A percentile compares a stretch with the other conserved stretches of the same genome.
phyloP scores from a whole-genome alignment of 2,329 filamentous ascomycete species.

The Raffaelea ambrosiae region DNA sequence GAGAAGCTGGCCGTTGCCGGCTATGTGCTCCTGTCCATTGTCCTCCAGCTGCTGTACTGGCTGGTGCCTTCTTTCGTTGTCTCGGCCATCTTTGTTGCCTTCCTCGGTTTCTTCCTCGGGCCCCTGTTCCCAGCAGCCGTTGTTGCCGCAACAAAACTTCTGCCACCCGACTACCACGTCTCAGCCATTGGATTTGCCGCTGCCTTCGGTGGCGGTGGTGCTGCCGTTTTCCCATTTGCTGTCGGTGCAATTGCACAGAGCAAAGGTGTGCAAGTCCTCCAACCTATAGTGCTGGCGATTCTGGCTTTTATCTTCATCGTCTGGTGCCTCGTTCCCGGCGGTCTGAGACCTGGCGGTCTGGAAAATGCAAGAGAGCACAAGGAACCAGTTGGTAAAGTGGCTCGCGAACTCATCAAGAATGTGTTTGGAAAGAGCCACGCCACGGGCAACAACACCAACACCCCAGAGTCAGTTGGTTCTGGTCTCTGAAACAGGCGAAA shows the following conservation, averaged over 20 bases:
- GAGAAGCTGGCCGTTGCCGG: constrained; percentile 57
- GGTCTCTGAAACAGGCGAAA: not conserved
- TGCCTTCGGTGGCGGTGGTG: constrained; percentile 67
- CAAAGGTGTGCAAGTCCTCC: constrained; percentile 46
- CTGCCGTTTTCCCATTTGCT: constrained; percentile 56
- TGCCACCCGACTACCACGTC: constrained; percentile 67
- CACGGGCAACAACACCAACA: not conserved
- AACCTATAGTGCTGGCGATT: constrained; percentile 45
- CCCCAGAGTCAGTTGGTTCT: not conserved
- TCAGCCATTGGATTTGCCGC: constrained; percentile 74
- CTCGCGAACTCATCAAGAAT: constrained; percentile 13
- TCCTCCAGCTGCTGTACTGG: constrained; percentile 68
- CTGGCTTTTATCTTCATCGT: constrained; percentile 34
- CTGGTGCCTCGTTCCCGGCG: constrained; percentile 34
- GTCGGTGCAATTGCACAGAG: constrained; percentile 58
- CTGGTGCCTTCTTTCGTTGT: constrained; percentile 69
- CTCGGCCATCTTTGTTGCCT: constrained; percentile 59
- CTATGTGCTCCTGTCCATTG: constrained; percentile 58
- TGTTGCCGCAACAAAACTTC: constrained; percentile 63
- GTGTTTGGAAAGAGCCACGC: not conserved
- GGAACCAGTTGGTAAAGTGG: constrained; percentile 26
- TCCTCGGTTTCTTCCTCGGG: constrained; percentile 73
- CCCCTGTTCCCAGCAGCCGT: constrained; percentile 71
- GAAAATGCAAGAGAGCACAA: constrained; percentile 29
- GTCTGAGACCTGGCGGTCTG: constrained; percentile 23